phyloP scores from a whole-genome alignment of 2,329 filamentous ascomycete species.

The Beauveria brongniartii region DNA sequence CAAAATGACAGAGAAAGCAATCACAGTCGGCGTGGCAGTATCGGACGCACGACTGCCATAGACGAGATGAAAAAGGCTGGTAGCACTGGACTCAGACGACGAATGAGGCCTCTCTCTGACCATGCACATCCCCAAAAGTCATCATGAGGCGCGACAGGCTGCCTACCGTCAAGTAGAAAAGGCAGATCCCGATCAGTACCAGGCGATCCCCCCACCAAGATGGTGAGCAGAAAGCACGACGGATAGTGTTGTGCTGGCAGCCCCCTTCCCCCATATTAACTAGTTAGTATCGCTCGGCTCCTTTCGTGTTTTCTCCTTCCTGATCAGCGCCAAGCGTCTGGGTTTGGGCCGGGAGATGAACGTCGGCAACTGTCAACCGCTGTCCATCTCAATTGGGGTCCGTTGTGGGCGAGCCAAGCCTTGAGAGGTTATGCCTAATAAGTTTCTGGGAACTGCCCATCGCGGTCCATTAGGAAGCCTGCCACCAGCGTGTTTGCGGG shows the following conservation, averaged over 20 bases:
- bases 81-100: background rate
- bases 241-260: background rate
- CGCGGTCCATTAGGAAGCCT: background rate
- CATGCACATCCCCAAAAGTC: background rate
- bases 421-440: background rate
- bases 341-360: conserved; percentile 1
- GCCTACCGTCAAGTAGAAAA: background rate
- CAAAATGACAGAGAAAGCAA: background rate
- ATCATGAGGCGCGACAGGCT: background rate
- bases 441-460: background rate
- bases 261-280: background rate
- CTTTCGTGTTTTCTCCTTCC: background rate
- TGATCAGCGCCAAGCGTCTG: conserved; percentile 2
- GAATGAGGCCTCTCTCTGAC: background rate
- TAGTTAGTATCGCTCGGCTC: background rate
- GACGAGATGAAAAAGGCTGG: background rate
- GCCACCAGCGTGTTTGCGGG: background rate
- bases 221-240: background rate
- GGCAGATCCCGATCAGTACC: conserved; percentile 6
- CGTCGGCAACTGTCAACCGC: conserved; percentile 3
- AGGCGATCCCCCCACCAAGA: background rate
- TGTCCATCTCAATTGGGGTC: background rate
- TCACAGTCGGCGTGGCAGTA: background rate
- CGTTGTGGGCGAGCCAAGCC: background rate
- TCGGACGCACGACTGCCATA: background rate